Conservation (phyloP, 257 asterid genomes). For the Datura wrightii region DNA sequence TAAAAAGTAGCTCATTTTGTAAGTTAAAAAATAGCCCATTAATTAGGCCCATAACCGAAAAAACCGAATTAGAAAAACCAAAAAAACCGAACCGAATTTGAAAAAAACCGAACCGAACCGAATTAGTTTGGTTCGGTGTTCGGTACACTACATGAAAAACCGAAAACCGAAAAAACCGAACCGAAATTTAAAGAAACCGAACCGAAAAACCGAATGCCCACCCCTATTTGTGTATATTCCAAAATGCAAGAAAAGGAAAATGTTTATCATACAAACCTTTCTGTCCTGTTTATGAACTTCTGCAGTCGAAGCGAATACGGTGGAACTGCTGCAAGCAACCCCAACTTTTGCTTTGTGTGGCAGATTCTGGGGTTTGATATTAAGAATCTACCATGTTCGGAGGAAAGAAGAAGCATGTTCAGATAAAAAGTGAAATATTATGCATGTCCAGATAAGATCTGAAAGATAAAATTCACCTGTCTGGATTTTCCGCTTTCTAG, state of each 20-base stretch:
- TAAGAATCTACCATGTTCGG: slow-evolving; percentile 59
- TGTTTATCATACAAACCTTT: slow-evolving; percentile 50
- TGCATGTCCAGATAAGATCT: slow-evolving; percentile 5
- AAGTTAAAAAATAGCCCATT: too few species aligned
- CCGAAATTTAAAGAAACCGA: too few species aligned
- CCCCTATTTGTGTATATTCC: not conserved
- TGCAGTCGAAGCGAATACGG: slow-evolving; percentile 49
- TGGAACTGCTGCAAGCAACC: slow-evolving; percentile 47
- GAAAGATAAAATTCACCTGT: slow-evolving; percentile 53
- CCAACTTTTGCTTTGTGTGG: slow-evolving; percentile 80
- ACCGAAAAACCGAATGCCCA: too few species aligned
- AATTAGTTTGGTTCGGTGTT: too few species aligned
- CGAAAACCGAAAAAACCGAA: too few species aligned
- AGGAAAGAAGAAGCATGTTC: not conserved
- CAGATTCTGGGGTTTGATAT: slow-evolving; percentile 62
- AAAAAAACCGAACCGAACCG: too few species aligned
- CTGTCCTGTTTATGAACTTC: slow-evolving; percentile 70
- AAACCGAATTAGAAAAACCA: too few species aligned
- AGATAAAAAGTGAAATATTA: not conserved
- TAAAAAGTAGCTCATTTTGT: too few species aligned
- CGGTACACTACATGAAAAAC: too few species aligned
- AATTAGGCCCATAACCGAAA: too few species aligned
- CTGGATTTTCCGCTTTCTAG: slow-evolving; percentile 84
- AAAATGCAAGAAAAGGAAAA: not conserved
- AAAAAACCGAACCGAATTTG: too few species aligned